Evolutionary conservation across 1,284 basidiomycete genomes (phyloP).

Genomic region (Ustilago esculenta): DNA sequence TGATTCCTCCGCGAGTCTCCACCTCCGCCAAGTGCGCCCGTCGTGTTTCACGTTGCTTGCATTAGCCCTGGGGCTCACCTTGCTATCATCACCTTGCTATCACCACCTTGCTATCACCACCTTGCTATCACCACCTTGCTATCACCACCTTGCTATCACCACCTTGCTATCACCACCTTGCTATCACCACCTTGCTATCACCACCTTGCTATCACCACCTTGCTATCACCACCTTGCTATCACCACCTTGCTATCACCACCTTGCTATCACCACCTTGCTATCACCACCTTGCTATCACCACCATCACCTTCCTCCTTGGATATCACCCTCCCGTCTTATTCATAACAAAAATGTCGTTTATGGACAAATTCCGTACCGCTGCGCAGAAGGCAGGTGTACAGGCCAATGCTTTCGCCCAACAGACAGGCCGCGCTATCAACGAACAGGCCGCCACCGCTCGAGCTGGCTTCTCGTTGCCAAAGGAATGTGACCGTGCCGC

Average conservation of each 20-base stretch:
- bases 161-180: neutral
- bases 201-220: neutral
- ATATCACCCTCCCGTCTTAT: neutral
- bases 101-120: neutral
- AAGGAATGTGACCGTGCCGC: constrained; percentile 78
- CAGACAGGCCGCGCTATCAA: constrained; percentile 48
- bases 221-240: neutral
- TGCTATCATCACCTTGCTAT: neutral
- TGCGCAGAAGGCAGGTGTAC: constrained; percentile 77
- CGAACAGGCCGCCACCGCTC: constrained; percentile 56
- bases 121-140: neutral
- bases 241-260: neutral
- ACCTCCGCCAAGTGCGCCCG: neutral
- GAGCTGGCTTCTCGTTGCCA: constrained; percentile 63
- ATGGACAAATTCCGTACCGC: constrained; percentile 82
- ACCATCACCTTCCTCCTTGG: neutral
- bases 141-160: neutral
- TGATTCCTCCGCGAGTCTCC: too few species aligned
- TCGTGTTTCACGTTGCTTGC: neutral
- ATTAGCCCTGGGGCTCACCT: neutral
- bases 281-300: constrained; percentile 2
- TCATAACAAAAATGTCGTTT: constrained; percentile 69
- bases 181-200: neutral
- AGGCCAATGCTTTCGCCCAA: constrained; percentile 64
- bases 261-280: neutral